phyloP scores from a whole-genome alignment of 1,284 basidiomycete genomes.

The Melampsora larici-populina region DNA sequence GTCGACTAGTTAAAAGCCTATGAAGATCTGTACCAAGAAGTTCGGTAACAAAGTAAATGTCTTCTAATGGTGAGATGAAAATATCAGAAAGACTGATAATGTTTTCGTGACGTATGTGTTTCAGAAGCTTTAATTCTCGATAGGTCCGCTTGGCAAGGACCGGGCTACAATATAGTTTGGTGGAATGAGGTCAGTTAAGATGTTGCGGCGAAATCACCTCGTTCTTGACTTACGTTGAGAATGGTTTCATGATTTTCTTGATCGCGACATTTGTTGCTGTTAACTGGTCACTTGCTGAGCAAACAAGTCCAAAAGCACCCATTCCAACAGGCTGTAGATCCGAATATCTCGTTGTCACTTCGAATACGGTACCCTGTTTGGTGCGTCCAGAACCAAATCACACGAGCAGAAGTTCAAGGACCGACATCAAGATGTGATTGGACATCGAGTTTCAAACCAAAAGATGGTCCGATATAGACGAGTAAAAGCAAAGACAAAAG shows the following conservation, averaged over 20 bases:
- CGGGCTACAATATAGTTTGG: conserved; percentile 55
- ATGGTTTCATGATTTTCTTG: conserved; percentile 99
- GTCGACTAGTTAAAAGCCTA: conserved; percentile 88
- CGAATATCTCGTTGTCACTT: conserved; percentile 97
- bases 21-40: conserved; percentile 97
- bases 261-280: conserved; percentile 91
- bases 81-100: conserved; percentile 64
- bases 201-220: not conserved
- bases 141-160: conserved; percentile 98
- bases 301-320: conserved; percentile 96
- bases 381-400: not conserved
- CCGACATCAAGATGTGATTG: not conserved
- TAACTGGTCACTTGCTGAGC: conserved; percentile 96
- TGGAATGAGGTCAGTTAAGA: not conserved
- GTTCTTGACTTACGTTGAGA: conserved; percentile 64
- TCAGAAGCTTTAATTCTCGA: conserved; percentile 94
- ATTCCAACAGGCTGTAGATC: conserved; percentile 99
- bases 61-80: conserved; percentile 43
- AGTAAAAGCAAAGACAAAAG: not conserved
- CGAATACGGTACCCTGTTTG: conserved; percentile 52
- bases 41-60: conserved; percentile 92
- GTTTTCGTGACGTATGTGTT: conserved; percentile 99
- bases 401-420: not conserved
- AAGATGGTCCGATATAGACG: not conserved
- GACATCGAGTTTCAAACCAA: not conserved